Evolutionary conservation across 352 stramenopile genomes (phyloP).

Genomic region (Thraustochytrium striatum): DNA sequence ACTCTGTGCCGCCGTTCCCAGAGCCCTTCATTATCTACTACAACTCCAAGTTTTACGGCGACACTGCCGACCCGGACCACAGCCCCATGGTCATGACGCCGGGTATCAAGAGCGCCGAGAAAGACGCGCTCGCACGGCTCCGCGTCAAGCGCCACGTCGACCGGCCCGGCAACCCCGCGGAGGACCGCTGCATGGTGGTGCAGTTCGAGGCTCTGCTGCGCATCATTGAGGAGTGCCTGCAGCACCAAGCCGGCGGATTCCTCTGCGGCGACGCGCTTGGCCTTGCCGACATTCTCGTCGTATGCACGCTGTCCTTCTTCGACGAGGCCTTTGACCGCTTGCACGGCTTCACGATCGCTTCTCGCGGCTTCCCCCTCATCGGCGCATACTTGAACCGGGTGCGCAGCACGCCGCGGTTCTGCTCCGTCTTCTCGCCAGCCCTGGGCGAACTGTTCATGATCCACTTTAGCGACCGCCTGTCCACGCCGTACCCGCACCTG

Average conservation of each 20-base stretch:
- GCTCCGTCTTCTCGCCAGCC: background rate
- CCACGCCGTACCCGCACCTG: background rate
- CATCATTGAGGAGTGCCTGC: background rate
- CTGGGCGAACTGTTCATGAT: background rate
- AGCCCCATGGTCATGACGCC: slow-evolving; percentile 11
- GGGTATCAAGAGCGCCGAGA: background rate
- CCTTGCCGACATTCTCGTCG: background rate
- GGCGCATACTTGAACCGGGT: background rate
- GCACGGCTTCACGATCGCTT: background rate
- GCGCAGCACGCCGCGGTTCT: background rate
- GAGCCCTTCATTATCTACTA: slow-evolving; percentile 13
- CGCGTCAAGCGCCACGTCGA: background rate
- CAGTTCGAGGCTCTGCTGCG: slow-evolving; percentile 13
- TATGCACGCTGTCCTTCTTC: background rate
- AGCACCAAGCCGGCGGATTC: background rate
- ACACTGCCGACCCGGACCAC: background rate
- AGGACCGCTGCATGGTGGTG: background rate
- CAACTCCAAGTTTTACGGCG: slow-evolving; percentile 2
- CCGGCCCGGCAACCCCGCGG: background rate
- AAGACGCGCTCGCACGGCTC: background rate
- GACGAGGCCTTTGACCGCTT: background rate
- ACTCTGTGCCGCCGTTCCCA: background rate
- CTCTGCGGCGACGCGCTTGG: background rate
- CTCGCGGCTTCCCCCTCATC: background rate
- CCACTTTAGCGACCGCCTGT: slow-evolving; percentile 7